Base-by-base conservation (phyloP, 345 rosid genomes). In the Populus tremula region DNA sequence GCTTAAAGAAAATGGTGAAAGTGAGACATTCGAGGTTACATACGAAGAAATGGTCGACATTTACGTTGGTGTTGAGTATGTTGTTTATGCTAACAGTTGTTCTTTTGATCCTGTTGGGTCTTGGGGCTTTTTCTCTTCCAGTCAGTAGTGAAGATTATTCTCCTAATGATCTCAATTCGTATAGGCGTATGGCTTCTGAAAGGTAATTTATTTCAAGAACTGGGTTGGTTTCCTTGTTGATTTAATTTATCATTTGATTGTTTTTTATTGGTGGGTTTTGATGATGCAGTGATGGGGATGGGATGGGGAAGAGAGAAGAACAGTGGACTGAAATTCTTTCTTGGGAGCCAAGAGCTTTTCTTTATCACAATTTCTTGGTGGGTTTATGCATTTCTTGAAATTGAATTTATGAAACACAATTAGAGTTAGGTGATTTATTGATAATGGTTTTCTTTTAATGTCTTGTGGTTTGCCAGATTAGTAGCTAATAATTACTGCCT, bases 241-340 rank as follows among this genome's bases (percentile, higher is more conserved):
- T 41, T 65, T 50, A 29, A 29, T 83, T 54, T 1, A 43, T 53
- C 36, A 27, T 61, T 23, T 27, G 63, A 29, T 12, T 14, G 1
- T 67, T 36, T 59, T 67, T 10, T 66, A 76, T 11, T 62, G 74
- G 77, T 35, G 75, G 54, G 23, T 47, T 43, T 72, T 67, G 38
- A 23, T 71, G 74, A 49, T 82, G 82, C 86, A 91, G 98, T 70
- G 69, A 77, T 41, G 80, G 82, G 36, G 82, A 81, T 36, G 91
- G 87, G 76, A 72, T 86, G 83, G 92, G 91, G 79, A 78, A 80
- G 78, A 90, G 91, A 87, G 90, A 87, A 62, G 89, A 90, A 80
- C 93, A 91, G 82, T 91, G 97, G 99, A 93, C 94, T 31, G 93
- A 95, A 86, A 86, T 95, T 71, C 79, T 93, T 67, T 87, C 99